Base-by-base conservation (phyloP, 2,329 filamentous ascomycete genomes). In the Verticillium nubilum region DNA sequence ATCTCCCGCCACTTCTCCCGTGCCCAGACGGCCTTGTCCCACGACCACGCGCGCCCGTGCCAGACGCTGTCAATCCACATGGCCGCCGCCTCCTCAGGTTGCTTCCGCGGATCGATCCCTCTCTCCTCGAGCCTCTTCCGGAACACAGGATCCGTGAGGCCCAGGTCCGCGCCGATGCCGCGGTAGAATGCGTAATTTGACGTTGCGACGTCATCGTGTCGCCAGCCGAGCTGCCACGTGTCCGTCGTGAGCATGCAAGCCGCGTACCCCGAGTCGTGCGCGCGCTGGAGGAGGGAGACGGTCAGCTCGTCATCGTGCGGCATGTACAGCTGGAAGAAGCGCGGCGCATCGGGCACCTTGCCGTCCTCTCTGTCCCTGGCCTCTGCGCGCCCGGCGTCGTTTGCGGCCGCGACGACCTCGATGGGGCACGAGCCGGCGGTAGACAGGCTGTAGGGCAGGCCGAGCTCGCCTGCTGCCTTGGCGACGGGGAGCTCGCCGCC, bases 281-380 rank as follows among this genome's bases (percentile, higher is more conserved):
- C 86, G 25, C 85, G 74, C n/a, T 74, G 73, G 1, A 88, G 72
- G 17, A 88, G 72, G 0, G 78, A 83, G 3, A 83, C 58, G 0
- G 84, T 83, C 26, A 87, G 68, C 59, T 83, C 82, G 60, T 87
- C 83, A 63, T 88, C 84, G 59, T 86, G 83, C 2, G 82, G 82
- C 80, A 83, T 81, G 68, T 88, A 88, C 1, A 88, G 74, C 68
- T 88, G 86, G 70, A 81, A 88, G 68, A 86, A 87, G 0, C 85
- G 74, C 1, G 80, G 75, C 0, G 70, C 71, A 3, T 50, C 65
- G 1, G 27, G 52, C 6, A 47, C 6, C n/a, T 23, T 47, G 19
- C n/a, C 37, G 37, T 47, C 6, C n/a, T 9, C 5, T n/a, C 37
- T 2, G 37, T 9, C 9, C 19, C n/a, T 19, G 5, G 37, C 37